Evolutionary conservation across 352 stramenopile genomes (phyloP), one percentile per base, ranked within the genome.

Genomic region (Halophytophthora batemanensis): DNA sequence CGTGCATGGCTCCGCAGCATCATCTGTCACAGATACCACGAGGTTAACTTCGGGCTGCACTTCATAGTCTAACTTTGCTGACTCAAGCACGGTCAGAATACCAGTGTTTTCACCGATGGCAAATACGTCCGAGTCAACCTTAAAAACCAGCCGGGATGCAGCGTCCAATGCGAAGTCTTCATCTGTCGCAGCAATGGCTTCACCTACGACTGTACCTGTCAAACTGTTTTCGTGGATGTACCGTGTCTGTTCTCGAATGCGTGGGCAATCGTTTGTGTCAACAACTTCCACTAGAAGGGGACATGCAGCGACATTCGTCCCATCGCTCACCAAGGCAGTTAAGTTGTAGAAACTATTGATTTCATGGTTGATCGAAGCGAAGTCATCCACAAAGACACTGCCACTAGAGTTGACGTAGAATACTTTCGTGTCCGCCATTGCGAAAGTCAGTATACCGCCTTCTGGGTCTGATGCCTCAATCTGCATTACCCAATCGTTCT

Each of bases 241-340:
- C 1, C 71, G 49, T 2, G 46, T 57, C 42, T 76, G 63, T 0
- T 14, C 45, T 8, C 25, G 40, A 28, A 86, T 56, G 11, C 50
- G 23, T 4, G 75, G 75, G 19, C 75, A 86, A 48, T 86, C 75
- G 36, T 86, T 86, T 0, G 59, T 56, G 29, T 86, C 72, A 17
- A 63, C 12, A 15, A 86, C 22, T 35, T 67, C 48, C 11, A 83
- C 56, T 2, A 31, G 31, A 10, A 77, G 17, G 0, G 43, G 35
- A 28, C 72, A 86, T 10, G 50, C 39, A 3, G 71, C 53, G 15
- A 17, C 44, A 19, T 81, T 76, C 4, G 45, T 35, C 4, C 46
- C 45, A 15, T 68, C 60, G 45, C 45, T 64, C 13, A 64, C 45
- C 8, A 40, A 54, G 6, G 64, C 25, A 17, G 35, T 21, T 21